Evolutionary conservation across 2,329 filamentous ascomycete species (phyloP).

Genomic region (Aureobasidium sp.): DNA sequence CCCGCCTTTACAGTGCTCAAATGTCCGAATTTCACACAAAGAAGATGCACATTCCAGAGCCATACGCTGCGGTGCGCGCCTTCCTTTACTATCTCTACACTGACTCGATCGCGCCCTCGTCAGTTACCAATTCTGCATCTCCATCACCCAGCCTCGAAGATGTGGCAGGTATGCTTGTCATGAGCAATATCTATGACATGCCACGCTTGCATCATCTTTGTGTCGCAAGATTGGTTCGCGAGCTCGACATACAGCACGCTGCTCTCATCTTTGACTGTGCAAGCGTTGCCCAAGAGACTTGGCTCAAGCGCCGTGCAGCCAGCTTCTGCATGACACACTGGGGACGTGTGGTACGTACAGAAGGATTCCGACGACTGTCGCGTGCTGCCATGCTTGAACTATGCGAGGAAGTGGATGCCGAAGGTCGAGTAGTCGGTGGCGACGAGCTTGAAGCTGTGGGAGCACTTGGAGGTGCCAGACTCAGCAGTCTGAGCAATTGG

Average conservation of each 20-base stretch:
- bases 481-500: conserved; percentile 32
- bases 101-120: conserved; percentile 61
- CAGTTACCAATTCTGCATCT: conserved; percentile 22
- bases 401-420: conserved; percentile 86
- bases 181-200: conserved; percentile 98
- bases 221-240: conserved; percentile 80
- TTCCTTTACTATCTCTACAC: conserved; percentile 97
- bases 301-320: conserved; percentile 83
- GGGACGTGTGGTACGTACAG: conserved; percentile 85
- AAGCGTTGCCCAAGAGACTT: conserved; percentile 82
- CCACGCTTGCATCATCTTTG: conserved; percentile 85
- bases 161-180: conserved; percentile 88
- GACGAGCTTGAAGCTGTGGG: conserved; percentile 66
- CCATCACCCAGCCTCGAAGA: conserved; percentile 59
- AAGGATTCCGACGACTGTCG: conserved; percentile 75
- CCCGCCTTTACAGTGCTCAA: conserved; percentile 80
- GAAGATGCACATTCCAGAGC: conserved; percentile 95
- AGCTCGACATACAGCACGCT: conserved; percentile 89
- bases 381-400: conserved; percentile 78
- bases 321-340: conserved; percentile 87
- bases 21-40: conserved; percentile 98
- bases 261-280: conserved; percentile 96
- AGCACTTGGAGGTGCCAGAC: conserved; percentile 43
- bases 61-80: conserved; percentile 85
- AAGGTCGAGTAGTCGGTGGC: conserved; percentile 83